Percentiles rank a stretch among this genome's conserved stretches.
These are phyloP conservation scores for Leishmania braziliensis DNA, from an alignment of 208 protist genomes.

Conservation along the genomic window DNA sequence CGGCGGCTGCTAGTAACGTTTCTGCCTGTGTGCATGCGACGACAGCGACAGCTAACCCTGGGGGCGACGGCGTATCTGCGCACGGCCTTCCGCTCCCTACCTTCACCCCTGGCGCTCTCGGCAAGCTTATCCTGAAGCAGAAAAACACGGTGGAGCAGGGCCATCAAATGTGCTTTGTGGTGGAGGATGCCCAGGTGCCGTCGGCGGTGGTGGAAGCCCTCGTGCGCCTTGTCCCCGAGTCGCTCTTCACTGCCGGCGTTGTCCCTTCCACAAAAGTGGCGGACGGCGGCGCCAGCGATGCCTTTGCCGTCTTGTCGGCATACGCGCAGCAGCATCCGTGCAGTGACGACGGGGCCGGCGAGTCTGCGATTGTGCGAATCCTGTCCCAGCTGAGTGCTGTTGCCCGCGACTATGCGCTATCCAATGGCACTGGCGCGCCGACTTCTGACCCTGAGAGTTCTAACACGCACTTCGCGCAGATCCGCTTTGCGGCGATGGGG, in stretches of 20 bases:
- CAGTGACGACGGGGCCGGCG: conserved; percentile 5
- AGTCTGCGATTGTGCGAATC: conserved; percentile 22
- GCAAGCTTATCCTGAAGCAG: conserved; percentile 67
- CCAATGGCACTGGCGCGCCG: neutral
- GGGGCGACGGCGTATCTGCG: conserved; percentile 1
- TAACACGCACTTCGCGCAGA: conserved; percentile 27
- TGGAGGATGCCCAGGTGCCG: conserved; percentile 51
- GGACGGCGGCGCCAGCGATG: neutral
- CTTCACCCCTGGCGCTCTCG: conserved; percentile 22
- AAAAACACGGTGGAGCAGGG: conserved; percentile 67
- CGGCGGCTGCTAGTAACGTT: neutral
- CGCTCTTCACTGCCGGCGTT: conserved; percentile 22
- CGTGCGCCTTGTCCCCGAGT: conserved; percentile 15
- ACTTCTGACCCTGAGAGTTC: conserved; percentile 1
- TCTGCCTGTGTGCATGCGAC: neutral
- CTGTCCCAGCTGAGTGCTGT: conserved; percentile 11
- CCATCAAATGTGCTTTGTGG: conserved; percentile 62
- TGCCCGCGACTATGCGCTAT: conserved; percentile 10
- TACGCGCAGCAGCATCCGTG: conserved; percentile 21
- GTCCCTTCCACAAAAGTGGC: neutral
- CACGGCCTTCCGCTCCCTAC: conserved; percentile 12
- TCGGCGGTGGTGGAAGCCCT: conserved; percentile 44
- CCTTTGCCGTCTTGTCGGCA: conserved; percentile 15
- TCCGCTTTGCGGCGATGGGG: conserved; percentile 29
- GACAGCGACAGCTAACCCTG: neutral